Percentiles rank a stretch among this genome's conserved stretches.
phyloP scores from a whole-genome alignment of 805 yeast genomes.

The Ogataea methanolica region DNA sequence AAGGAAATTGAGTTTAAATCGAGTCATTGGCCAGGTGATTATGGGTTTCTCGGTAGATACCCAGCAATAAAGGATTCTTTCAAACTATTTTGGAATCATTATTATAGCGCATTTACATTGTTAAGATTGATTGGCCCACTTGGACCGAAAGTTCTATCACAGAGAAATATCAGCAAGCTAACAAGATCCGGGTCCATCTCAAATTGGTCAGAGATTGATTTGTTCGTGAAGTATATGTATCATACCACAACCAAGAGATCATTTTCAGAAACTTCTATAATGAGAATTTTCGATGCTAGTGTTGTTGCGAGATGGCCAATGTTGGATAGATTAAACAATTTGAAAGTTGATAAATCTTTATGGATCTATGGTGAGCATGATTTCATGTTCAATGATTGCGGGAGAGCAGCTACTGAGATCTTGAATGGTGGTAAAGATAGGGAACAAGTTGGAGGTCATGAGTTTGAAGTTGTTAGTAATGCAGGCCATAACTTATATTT shows the following conservation, averaged over 20 bases:
- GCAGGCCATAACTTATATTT: slow-evolving; percentile 77
- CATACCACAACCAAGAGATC: slow-evolving; percentile 27
- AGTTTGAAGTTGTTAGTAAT: slow-evolving; percentile 39
- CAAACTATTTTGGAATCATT: slow-evolving; percentile 35
- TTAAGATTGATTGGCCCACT: slow-evolving; percentile 40
- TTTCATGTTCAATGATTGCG: slow-evolving; percentile 69
- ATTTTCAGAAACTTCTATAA: slow-evolving; percentile 34
- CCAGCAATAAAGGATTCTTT: slow-evolving; percentile 36
- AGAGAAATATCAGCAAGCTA: slow-evolving; percentile 26
- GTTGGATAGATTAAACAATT: slow-evolving; percentile 45
- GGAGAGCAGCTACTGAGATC: slow-evolving; percentile 36
- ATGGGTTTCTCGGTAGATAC: slow-evolving; percentile 42
- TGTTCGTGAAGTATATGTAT: slow-evolving; percentile 30
- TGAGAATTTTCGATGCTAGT: slow-evolving; percentile 50
- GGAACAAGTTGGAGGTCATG: slow-evolving; percentile 20
- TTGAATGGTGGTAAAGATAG: slow-evolving; percentile 8
- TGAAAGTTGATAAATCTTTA: slow-evolving; percentile 32
- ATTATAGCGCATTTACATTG: slow-evolving; percentile 43
- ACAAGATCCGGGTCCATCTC: slow-evolving; percentile 23
- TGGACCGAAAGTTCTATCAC: slow-evolving; percentile 28
- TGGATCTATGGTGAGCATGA: slow-evolving; percentile 67
- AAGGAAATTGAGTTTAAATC: slow-evolving; percentile 26
- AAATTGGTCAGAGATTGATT: slow-evolving; percentile 23
- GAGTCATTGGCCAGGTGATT: slow-evolving; percentile 39
- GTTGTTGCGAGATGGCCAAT: slow-evolving; percentile 64